Percentiles rank a stretch among this genome's conserved stretches.
Conservation (phyloP, 108 stramenopile species). For the Nannochloropsis oceanica region DNA sequence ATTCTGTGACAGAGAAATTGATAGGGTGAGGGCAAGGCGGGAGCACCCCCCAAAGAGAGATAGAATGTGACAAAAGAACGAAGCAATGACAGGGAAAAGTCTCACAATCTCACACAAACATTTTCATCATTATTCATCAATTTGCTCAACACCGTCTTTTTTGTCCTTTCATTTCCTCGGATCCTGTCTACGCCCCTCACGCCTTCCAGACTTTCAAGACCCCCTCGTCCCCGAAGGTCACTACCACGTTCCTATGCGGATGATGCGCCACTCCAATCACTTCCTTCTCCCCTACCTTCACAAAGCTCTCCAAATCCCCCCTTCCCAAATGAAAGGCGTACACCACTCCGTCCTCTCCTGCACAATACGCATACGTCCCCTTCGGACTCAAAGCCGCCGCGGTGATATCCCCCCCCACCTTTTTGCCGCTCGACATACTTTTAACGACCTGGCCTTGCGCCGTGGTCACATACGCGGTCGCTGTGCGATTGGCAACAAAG, state of each 20-base stretch:
- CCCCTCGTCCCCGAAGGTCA: slow-evolving; percentile 39
- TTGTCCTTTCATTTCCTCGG: not conserved
- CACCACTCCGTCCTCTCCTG: slow-evolving; percentile 25
- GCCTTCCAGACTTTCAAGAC: slow-evolving; percentile 40
- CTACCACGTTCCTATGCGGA: slow-evolving; percentile 38
- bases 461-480: slow-evolving; percentile 28
- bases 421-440: slow-evolving; percentile 7
- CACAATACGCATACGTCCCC: slow-evolving; percentile 26
- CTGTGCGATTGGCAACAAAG: slow-evolving; percentile 25
- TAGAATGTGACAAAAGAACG: too few species aligned
- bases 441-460: slow-evolving; percentile 30
- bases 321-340: slow-evolving; percentile 14
- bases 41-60: too few species aligned
- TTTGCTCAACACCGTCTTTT: too few species aligned
- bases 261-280: slow-evolving; percentile 35
- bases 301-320: slow-evolving; percentile 9
- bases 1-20: too few species aligned
- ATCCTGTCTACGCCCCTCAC: slow-evolving; percentile 1
- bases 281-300: slow-evolving; percentile 26
- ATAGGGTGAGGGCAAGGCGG: too few species aligned
- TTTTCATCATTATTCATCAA: too few species aligned
- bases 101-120: too few species aligned
- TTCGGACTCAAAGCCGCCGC: slow-evolving; percentile 27
- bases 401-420: slow-evolving; percentile 22
- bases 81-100: too few species aligned